Evolutionary conservation across 2,329 filamentous ascomycete species (phyloP).

Genomic region (Alternaria sp.): DNA sequence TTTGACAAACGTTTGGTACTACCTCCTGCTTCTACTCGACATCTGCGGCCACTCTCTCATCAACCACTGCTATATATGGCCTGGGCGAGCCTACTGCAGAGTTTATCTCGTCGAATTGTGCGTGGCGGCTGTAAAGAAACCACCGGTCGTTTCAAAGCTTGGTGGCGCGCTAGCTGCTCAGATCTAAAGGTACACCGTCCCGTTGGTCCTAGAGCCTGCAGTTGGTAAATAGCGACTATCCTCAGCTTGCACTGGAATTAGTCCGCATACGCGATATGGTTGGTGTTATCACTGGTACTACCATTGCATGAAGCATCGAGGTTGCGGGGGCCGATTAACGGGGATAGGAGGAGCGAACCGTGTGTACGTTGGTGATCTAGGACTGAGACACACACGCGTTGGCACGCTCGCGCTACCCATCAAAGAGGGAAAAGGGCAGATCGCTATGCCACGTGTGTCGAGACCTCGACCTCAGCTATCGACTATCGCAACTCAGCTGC

Average conservation of each 20-base stretch:
- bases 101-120: neutral
- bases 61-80: neutral
- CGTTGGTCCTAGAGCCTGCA: conserved; percentile 2
- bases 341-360: neutral
- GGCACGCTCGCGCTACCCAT: neutral
- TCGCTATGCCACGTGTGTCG: neutral
- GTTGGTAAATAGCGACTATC: neutral
- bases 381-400: neutral
- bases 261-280: neutral
- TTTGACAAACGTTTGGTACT: neutral
- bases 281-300: neutral
- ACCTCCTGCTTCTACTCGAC: neutral
- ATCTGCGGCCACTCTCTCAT: neutral
- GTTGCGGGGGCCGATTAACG: conserved; percentile 5
- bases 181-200: neutral
- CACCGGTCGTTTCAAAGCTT: neutral
- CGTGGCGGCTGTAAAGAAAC: neutral
- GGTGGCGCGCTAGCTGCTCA: neutral
- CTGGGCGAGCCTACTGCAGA: neutral
- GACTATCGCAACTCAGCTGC: neutral
- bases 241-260: neutral
- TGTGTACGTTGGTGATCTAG: neutral
- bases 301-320: conserved; percentile 4
- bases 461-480: neutral
- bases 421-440: conserved; percentile 3